Percentiles rank a stretch among this genome's conserved stretches.
Conservation (phyloP, 2,329 filamentous ascomycete genomes). For the Elsinoe ampelina region DNA sequence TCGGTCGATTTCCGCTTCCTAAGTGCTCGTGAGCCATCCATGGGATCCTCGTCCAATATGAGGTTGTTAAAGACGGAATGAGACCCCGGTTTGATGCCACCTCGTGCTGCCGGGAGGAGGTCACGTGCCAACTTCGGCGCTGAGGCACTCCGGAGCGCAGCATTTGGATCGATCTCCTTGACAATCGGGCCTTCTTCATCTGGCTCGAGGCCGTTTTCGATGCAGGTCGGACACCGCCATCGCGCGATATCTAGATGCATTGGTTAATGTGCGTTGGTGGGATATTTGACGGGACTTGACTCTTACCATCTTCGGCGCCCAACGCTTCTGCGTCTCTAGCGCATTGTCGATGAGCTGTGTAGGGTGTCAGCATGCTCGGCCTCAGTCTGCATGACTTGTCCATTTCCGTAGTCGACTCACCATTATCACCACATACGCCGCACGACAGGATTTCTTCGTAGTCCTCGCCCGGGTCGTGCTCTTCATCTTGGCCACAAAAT, state of each 20-base stretch:
- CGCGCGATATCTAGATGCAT: conserved; percentile 41
- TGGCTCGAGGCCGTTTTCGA: conserved; percentile 43
- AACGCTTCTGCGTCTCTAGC: conserved; percentile 62
- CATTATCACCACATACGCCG: conserved; percentile 67
- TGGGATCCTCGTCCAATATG: conserved; percentile 60
- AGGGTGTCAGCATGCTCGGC: conserved; percentile 36
- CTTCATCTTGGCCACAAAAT: conserved; percentile 75
- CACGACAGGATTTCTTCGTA: conserved; percentile 74
- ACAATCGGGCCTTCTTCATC: conserved; percentile 35
- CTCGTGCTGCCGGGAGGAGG: conserved; percentile 59
- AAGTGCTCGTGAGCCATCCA: conserved; percentile 67
- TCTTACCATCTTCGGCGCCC: conserved; percentile 54
- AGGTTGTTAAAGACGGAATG: conserved; percentile 70
- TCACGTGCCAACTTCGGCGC: conserved; percentile 58
- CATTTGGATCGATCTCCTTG: conserved; percentile 23
- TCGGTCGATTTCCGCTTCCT: conserved; percentile 77
- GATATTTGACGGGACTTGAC: not conserved
- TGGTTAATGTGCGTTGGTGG: conserved; percentile 19
- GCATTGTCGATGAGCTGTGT: conserved; percentile 81
- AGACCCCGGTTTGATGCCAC: conserved; percentile 56
- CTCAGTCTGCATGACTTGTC: conserved; percentile 19
- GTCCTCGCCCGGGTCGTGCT: conserved; percentile 71
- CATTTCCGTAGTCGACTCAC: conserved; percentile 45
- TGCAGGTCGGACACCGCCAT: conserved; percentile 55
- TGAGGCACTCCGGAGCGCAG: conserved; percentile 46